Base-by-base conservation (phyloP, 257 asterid genomes). In the Penstemon eatonii region DNA sequence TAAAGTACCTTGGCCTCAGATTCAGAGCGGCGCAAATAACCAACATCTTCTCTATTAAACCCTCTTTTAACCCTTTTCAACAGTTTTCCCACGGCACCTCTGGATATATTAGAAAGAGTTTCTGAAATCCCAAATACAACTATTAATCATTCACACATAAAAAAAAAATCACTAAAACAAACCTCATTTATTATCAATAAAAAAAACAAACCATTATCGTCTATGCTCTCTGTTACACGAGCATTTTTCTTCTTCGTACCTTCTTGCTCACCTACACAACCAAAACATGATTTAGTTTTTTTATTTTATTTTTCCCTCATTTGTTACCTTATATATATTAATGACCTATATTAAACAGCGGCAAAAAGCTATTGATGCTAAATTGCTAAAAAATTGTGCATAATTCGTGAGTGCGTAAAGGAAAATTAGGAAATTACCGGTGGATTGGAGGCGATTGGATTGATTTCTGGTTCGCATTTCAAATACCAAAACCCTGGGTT, bases 401-500 rank as follows among this genome's bases (percentile, higher is more conserved):
- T 25, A 25, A 1, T 25, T 25, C 33, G 33, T 25, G 33, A 5
- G 41, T 12, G 49, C 45, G n/a, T 42, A 66, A 41, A 43, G 33
- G 60, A 7, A 50, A 25, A 33, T 8, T 6, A 13, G 5, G 4
- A 66, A 13, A 42, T 3, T 75, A 85, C 95, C 86, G 36, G 69
- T 65, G 73, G 84, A 66, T 52, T 75, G 80, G 4, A 75, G 74
- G 62, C 74, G 75, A 78, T 74, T 87, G 69, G 89, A 75, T 59
- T 77, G 82, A 62, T 75, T 83, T 79, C 95, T 78, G 41, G 90
- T 86, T 75, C 84, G 84, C 97, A 90, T 90, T 79, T 41, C 68
- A 58, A 58, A 56, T 25, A 1, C 33, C 33, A 56, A 56, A n/a
- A 8, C 15, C 13, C 8, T 41, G 19, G 15, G 15, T 25, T 56